Evolutionary conservation across 2,329 filamentous ascomycete genomes (phyloP), one percentile per base, ranked within the genome.

Genomic region (Ophiostoma tasmaniense): DNA sequence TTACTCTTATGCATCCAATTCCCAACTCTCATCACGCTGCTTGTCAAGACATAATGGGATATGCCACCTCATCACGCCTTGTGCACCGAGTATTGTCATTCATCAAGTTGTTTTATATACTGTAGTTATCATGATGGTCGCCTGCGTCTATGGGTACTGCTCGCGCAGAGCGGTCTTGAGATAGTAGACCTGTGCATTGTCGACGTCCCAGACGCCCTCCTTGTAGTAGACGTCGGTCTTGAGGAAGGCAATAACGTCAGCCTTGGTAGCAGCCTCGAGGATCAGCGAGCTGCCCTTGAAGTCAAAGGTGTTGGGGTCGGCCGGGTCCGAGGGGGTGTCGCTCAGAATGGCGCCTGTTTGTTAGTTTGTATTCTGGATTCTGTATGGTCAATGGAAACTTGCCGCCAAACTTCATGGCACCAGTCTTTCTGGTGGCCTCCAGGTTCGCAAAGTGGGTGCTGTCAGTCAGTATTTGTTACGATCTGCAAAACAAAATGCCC

Each of bases 151-250:
- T n/a, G 73, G 73, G 17, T 70, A 64, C 25, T 30, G 28, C 42
- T 52, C 50, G 14, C 76, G 72, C 71, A 77, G 74, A 1, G 76
- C 77, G 64, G 74, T 73, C 72, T 77, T 75, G 25, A 78, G 68
- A 11, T 75, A 74, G 74, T 76, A 78, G 67, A 78, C 76, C 59
- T 78, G 76, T 30, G 74, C 86, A 74, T 90, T 90, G 45, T 88
- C 85, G 70, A 90, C 76, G 81, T 97, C 91, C 93, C 93, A 97
- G 10, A 96, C 92, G 0, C 88, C 91, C 61, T 79, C 82, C 71
- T 80, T 83, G 11, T 83, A 81, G 79, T 96, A 97, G 11, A 93
- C 81, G 79, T 97, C 93, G 66, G 85, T 83, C 77, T 85, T 85
- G 64, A 97, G 77, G 67, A 84, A 75, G 73, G 89, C 84, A 55